A percentile compares a stretch with the other conserved stretches of the same genome.
These are phyloP conservation scores for Aspergillus fumigatiaffinis DNA, from an alignment of 2,329 filamentous ascomycete genomes.

Conservation along the genomic window DNA sequence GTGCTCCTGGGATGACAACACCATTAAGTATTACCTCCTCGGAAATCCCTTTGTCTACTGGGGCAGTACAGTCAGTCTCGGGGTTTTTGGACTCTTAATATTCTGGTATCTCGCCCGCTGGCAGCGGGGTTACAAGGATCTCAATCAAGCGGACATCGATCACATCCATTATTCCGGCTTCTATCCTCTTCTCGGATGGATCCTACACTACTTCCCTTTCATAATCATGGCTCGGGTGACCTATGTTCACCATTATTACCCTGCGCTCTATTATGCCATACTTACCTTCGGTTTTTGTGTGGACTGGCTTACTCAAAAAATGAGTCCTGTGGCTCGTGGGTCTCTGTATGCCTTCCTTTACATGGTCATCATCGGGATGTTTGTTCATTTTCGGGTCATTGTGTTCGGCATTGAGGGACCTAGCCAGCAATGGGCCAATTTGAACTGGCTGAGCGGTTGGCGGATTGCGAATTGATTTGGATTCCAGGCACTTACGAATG, in stretches of 20 bases:
- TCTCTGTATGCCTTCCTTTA: slow-evolving; percentile 73
- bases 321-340: slow-evolving; percentile 62
- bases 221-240: slow-evolving; percentile 97
- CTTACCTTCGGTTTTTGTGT: slow-evolving; percentile 80
- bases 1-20: slow-evolving; percentile 96
- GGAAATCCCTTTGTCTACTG: slow-evolving; percentile 97
- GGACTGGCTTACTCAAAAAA: slow-evolving; percentile 73
- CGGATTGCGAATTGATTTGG: slow-evolving; percentile 58
- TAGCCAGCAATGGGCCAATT: slow-evolving; percentile 78
- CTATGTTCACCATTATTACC: slow-evolving; percentile 99
- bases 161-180: slow-evolving; percentile 91
- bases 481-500: background rate
- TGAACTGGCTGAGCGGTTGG: slow-evolving; percentile 93
- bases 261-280: slow-evolving; percentile 95
- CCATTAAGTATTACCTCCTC: slow-evolving; percentile 96
- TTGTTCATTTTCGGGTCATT: slow-evolving; percentile 86
- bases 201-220: slow-evolving; percentile 94
- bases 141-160: slow-evolving; percentile 76
- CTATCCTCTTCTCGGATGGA: slow-evolving; percentile 90
- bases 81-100: slow-evolving; percentile 66
- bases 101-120: slow-evolving; percentile 86
- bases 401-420: slow-evolving; percentile 92
- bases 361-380: slow-evolving; percentile 69
- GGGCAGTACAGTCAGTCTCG: slow-evolving; percentile 79
- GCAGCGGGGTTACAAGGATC: slow-evolving; percentile 89